Conservation (phyloP, 148 eudicot genomes). For the Tetragonia tetragonoides region DNA sequence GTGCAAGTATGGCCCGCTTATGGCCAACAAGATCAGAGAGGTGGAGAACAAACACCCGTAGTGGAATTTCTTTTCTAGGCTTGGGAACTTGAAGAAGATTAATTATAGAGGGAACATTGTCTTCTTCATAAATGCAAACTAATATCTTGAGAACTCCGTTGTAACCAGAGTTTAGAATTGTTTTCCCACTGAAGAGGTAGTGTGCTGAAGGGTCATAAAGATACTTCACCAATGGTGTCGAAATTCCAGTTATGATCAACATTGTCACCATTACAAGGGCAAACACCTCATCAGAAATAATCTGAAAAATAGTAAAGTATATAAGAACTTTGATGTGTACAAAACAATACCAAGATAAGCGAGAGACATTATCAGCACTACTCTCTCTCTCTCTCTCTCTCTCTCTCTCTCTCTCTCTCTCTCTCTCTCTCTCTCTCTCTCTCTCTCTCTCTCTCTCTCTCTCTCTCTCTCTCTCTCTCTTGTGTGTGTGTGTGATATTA, state of each 20-base stretch:
- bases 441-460: no score
- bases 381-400: no score
- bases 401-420: no score
- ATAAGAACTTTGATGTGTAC: no score
- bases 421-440: no score
- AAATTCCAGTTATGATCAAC: slow-evolving; percentile 17
- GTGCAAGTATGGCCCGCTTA: slow-evolving; percentile 20
- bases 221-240: slow-evolving; percentile 17
- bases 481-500: no score
- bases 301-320: slow-evolving; percentile 1
- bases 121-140: slow-evolving; percentile 25
- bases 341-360: no score
- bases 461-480: no score
- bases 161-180: slow-evolving; percentile 12
- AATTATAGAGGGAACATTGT: slow-evolving; percentile 22
- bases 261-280: slow-evolving; percentile 12
- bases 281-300: slow-evolving; percentile 21
- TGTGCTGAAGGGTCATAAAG: slow-evolving; percentile 24
- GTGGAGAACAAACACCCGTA: slow-evolving; percentile 28
- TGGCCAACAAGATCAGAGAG: slow-evolving; percentile 23
- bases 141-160: slow-evolving; percentile 20
- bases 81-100: slow-evolving; percentile 26
- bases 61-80: slow-evolving; percentile 26
- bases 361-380: no score
- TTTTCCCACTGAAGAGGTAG: slow-evolving; percentile 10